Conservation (phyloP, 176 grass and related monocot genomes). For the Hyparrhenia diplandra region DNA sequence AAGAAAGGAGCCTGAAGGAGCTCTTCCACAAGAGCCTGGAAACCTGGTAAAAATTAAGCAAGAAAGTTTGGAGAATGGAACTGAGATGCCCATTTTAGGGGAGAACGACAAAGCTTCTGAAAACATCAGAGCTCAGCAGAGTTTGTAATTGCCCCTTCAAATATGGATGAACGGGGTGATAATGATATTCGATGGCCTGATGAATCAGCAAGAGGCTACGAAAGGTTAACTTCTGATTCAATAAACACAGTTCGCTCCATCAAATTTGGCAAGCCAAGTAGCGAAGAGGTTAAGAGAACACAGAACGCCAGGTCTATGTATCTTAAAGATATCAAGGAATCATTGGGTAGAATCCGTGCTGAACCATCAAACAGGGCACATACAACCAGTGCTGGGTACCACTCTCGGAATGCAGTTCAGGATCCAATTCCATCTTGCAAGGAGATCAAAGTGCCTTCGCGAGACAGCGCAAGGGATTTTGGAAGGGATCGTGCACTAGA, state of each 20-base stretch:
- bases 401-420: slow-evolving; percentile 29
- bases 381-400: background rate
- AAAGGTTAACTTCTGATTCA: slow-evolving; percentile 17
- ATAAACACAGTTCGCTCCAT: background rate
- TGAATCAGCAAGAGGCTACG: slow-evolving; percentile 26
- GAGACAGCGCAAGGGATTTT: slow-evolving; percentile 22
- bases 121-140: slow-evolving; percentile 20
- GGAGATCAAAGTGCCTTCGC: slow-evolving; percentile 35
- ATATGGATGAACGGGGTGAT: slow-evolving; percentile 4
- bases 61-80: slow-evolving; percentile 33
- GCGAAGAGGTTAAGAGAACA: slow-evolving; percentile 38
- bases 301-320: slow-evolving; percentile 23
- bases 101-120: slow-evolving; percentile 26
- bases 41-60: slow-evolving; percentile 7
- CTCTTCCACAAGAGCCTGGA: slow-evolving; percentile 23
- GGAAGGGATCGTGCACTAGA: slow-evolving; percentile 28
- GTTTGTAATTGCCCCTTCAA: slow-evolving; percentile 8
- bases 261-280: slow-evolving; percentile 39
- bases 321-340: slow-evolving; percentile 42
- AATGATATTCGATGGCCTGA: slow-evolving; percentile 22
- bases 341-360: slow-evolving; percentile 25
- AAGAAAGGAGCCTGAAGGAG: slow-evolving; percentile 13
- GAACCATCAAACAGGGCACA: slow-evolving; percentile 38
- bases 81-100: background rate
- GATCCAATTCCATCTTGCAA: slow-evolving; percentile 36